phyloP scores from a whole-genome alignment of 2,329 filamentous ascomycete species.

The Diaporthe sp. region DNA sequence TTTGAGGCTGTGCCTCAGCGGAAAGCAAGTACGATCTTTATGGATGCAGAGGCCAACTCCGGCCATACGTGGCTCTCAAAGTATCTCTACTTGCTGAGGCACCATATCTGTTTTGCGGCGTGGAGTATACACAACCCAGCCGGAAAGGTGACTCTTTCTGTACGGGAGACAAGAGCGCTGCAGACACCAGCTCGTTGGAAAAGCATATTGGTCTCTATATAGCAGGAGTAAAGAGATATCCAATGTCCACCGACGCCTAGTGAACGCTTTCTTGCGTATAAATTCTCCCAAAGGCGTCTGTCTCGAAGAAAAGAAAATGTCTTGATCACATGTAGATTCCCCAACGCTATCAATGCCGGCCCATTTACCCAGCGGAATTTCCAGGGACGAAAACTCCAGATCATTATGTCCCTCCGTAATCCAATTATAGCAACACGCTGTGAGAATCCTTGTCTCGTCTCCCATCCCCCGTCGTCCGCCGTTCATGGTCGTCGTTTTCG shows the following conservation, averaged over 20 bases:
- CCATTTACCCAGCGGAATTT: not conserved
- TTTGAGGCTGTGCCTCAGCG: not conserved
- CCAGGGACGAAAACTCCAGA: not conserved
- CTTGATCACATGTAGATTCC: not conserved
- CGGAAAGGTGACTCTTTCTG: no score
- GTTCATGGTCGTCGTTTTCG: slow-evolving; percentile 11
- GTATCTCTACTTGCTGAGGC: not conserved
- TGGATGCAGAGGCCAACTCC: not conserved
- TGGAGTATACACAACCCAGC: not conserved
- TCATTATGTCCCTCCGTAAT: not conserved
- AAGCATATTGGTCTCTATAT: not conserved
- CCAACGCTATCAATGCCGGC: not conserved
- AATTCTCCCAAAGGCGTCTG: not conserved
- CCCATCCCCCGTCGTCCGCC: not conserved
- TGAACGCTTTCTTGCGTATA: not conserved
- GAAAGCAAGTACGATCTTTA: not conserved
- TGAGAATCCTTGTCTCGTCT: not conserved
- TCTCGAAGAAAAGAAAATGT: not conserved
- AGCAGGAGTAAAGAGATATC: not conserved
- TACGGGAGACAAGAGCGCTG: not conserved
- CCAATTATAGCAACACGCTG: not conserved
- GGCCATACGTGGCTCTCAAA: not conserved
- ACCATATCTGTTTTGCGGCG: not conserved
- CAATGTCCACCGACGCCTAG: not conserved
- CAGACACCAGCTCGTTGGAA: not conserved